Conservation (phyloP, 768 basidiomycete species). For the Tricholoma sp. region DNA sequence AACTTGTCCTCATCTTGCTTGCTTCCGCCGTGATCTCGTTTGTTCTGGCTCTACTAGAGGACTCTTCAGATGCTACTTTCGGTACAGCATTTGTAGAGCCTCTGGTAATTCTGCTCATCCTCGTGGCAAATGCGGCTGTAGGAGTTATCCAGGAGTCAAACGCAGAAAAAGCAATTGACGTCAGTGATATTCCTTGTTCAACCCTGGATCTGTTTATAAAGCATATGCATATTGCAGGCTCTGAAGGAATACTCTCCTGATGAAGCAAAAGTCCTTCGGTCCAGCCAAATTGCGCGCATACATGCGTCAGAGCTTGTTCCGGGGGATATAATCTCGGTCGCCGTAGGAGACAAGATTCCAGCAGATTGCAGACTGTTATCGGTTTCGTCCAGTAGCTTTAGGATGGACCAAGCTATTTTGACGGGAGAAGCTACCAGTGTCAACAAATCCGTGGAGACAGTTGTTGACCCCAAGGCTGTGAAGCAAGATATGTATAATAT, state of each 20-base stretch:
- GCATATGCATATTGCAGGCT: slow-evolving; percentile 48
- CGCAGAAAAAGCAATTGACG: slow-evolving; percentile 96
- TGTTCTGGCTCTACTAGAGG: slow-evolving; percentile 84
- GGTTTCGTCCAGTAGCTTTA: slow-evolving; percentile 88
- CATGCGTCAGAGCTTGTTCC: slow-evolving; percentile 91
- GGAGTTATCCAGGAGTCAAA: slow-evolving; percentile 97
- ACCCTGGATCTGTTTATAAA: slow-evolving; percentile 3
- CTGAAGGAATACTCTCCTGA: slow-evolving; percentile 97
- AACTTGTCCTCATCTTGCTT: slow-evolving; percentile 94
- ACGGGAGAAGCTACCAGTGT: slow-evolving; percentile 94
- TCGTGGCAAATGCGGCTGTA: slow-evolving; percentile 95
- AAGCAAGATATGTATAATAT: slow-evolving; percentile 99
- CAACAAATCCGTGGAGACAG: slow-evolving; percentile 65
- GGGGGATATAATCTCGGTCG: slow-evolving; percentile 86
- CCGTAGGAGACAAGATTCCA: slow-evolving; percentile 93
- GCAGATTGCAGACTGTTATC: slow-evolving; percentile 90
- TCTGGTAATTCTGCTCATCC: slow-evolving; percentile 89
- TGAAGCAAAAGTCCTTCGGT: slow-evolving; percentile 86
- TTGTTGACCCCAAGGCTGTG: slow-evolving; percentile 75
- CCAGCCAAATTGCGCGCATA: slow-evolving; percentile 62
- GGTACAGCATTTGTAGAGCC: slow-evolving; percentile 94
- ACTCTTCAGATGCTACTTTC: slow-evolving; percentile 58
- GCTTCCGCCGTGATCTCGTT: slow-evolving; percentile 93
- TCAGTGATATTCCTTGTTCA: slow-evolving; percentile 37
- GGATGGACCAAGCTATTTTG: slow-evolving; percentile 93